Percentiles rank a stretch among this genome's conserved stretches.
Conservation (phyloP, 2,329 filamentous ascomycete species). For the Monilinia fructicola region DNA sequence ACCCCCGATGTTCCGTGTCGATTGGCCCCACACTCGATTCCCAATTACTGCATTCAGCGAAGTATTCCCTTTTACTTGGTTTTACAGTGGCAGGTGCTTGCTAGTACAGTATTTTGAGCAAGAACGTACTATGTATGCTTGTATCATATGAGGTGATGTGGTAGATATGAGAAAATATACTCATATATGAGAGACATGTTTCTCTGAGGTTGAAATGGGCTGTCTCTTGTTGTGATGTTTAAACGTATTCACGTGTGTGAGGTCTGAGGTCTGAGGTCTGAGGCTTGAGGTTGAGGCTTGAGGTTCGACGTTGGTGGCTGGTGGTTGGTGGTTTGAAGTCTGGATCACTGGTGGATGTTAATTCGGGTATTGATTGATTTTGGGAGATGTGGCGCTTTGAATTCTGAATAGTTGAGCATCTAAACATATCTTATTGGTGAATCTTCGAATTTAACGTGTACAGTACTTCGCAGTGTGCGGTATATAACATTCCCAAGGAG, state of each 20-base stretch:
- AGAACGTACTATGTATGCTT: background rate
- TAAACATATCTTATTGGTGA: slow-evolving; percentile 13
- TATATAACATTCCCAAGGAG: background rate
- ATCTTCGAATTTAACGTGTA: background rate
- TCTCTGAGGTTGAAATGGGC: background rate
- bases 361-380: background rate
- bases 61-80: slow-evolving; percentile 18
- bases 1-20: slow-evolving; percentile 2
- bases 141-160: background rate
- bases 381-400: background rate
- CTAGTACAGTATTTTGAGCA: background rate
- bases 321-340: background rate
- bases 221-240: background rate
- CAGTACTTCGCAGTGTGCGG: slow-evolving; percentile 1
- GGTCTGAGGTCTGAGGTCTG: background rate
- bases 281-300: too few relatives aligned
- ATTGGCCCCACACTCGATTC: slow-evolving; percentile 8
- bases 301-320: background rate
- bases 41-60: slow-evolving; percentile 20
- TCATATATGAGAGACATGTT: slow-evolving; percentile 4
- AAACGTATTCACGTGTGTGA: background rate
- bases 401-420: background rate
- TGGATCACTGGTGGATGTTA: too few relatives aligned
- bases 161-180: background rate
- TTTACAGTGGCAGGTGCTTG: slow-evolving; percentile 8